Evolutionary conservation across 1,139 yeast species (phyloP).

Genomic region (Yamadazyma conglobata): DNA sequence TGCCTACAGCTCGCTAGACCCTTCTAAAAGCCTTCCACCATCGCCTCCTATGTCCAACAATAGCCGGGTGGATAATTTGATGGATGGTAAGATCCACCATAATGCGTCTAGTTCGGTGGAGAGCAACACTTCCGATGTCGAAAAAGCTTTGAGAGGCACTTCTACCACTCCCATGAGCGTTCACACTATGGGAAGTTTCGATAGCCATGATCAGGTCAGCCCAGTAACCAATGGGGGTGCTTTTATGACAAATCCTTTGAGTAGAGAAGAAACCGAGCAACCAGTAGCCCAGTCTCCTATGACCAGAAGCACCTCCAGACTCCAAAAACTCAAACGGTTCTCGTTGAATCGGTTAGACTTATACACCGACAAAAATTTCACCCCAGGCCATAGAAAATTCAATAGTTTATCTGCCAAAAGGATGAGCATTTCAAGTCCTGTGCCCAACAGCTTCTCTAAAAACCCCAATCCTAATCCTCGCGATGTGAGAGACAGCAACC

Average conservation of each 20-base stretch:
- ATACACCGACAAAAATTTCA: constrained; percentile 7
- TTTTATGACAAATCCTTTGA: constrained; percentile 12
- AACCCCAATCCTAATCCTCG: constrained; percentile 3
- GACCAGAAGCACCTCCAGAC: constrained; percentile 6
- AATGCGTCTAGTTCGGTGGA: constrained; percentile 7
- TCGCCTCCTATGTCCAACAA: constrained; percentile 9
- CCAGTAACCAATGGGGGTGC: constrained; percentile 3
- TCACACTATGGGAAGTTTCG: not conserved
- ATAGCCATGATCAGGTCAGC: not conserved
- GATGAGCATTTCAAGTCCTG: constrained; percentile 7
- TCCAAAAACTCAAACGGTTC: constrained; percentile 13
- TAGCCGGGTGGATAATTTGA: constrained; percentile 2
- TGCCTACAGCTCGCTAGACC: constrained; percentile 14
- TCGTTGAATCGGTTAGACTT: constrained; percentile 13
- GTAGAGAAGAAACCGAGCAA: constrained; percentile 6
- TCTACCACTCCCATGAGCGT: not conserved
- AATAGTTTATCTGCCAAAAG: constrained; percentile 7
- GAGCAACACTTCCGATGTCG: constrained; percentile 4
- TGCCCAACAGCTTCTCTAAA: constrained; percentile 2
- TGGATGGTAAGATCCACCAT: constrained; percentile 3
- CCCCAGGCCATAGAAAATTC: constrained; percentile 11
- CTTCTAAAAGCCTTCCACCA: constrained; percentile 11
- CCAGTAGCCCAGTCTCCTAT: not conserved
- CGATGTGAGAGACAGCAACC: constrained; percentile 7
- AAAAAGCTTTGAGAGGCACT: not conserved